Percentiles rank a stretch among this genome's conserved stretches.
Conservation (phyloP, 495 filamentous ascomycete species). For the Neurospora sp. region DNA sequence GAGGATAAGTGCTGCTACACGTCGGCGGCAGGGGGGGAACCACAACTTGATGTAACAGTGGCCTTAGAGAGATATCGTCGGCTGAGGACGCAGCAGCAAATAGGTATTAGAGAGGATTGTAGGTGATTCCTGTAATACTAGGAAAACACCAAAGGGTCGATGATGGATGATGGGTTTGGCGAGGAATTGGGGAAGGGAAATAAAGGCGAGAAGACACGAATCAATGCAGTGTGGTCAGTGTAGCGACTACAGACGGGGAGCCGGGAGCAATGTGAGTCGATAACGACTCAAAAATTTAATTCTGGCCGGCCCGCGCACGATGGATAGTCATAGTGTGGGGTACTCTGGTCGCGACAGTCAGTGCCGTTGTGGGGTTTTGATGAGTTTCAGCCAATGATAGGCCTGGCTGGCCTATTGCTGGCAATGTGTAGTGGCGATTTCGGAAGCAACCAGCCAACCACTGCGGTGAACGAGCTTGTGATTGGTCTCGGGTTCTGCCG, state of each 20-base stretch:
- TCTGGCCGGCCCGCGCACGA: background rate
- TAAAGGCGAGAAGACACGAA: background rate
- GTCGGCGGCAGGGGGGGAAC: background rate
- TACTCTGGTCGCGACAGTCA: background rate
- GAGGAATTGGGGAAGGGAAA: background rate
- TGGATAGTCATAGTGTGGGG: background rate
- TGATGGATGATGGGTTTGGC: background rate
- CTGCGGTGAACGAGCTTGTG: background rate
- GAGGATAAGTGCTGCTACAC: constrained; percentile 1
- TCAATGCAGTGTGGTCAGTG: background rate
- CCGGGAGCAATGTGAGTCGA: background rate
- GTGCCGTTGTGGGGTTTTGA: background rate
- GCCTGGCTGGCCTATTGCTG: background rate
- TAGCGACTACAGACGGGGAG: background rate
- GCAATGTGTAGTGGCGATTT: background rate
- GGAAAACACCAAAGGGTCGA: background rate
- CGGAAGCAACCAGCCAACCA: background rate
- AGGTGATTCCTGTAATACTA: background rate
- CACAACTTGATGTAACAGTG: background rate
- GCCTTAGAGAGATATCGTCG: background rate
- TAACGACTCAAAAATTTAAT: background rate
- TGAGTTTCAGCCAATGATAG: background rate
- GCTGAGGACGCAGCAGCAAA: background rate
- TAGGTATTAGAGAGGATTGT: background rate
- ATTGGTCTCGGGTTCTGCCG: background rate